Conservation (phyloP, 495 filamentous ascomycete species). For the Neurospora cerealis region DNA sequence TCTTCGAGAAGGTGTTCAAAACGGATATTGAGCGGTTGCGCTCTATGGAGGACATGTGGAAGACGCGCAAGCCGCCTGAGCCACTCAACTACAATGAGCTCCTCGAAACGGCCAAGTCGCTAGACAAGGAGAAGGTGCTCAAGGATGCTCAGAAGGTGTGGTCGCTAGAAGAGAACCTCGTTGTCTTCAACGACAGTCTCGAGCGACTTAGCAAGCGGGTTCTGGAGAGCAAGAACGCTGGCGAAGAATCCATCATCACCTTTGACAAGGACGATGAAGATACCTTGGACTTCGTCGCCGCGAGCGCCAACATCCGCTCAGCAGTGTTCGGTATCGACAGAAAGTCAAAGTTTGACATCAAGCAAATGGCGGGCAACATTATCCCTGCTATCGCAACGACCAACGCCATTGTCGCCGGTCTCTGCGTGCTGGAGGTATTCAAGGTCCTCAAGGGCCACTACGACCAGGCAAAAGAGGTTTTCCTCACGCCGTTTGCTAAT, state of each 20-base stretch:
- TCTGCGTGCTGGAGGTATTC: constrained; percentile 89
- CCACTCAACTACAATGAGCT: constrained; percentile 54
- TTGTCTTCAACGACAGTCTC: constrained; percentile 79
- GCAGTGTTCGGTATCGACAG: constrained; percentile 75
- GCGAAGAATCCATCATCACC: constrained; percentile 52
- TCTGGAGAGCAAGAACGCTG: constrained; percentile 43
- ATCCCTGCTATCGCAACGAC: constrained; percentile 98
- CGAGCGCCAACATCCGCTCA: constrained; percentile 81
- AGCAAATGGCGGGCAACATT: constrained; percentile 99
- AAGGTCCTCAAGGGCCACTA: constrained; percentile 77
- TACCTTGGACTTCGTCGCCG: constrained; percentile 88
- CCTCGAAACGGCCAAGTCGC: constrained; percentile 32
- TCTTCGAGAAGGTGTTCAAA: constrained; percentile 91
- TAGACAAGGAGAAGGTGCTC: constrained; percentile 43
- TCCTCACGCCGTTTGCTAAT: constrained; percentile 71
- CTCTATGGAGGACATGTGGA: constrained; percentile 98
- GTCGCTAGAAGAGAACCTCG: constrained; percentile 70
- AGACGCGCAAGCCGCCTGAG: constrained; percentile 62
- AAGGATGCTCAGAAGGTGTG: constrained; percentile 67
- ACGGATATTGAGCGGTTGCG: constrained; percentile 73
- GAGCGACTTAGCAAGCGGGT: constrained; percentile 65
- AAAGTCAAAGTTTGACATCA: constrained; percentile 91
- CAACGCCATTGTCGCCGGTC: constrained; percentile 88
- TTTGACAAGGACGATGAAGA: constrained; percentile 98
- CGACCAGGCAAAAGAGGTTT: constrained; percentile 50